Evolutionary conservation across 805 yeast genomes (phyloP), one percentile per base, ranked within the genome.

Genomic region (Saturnispora diversa): DNA sequence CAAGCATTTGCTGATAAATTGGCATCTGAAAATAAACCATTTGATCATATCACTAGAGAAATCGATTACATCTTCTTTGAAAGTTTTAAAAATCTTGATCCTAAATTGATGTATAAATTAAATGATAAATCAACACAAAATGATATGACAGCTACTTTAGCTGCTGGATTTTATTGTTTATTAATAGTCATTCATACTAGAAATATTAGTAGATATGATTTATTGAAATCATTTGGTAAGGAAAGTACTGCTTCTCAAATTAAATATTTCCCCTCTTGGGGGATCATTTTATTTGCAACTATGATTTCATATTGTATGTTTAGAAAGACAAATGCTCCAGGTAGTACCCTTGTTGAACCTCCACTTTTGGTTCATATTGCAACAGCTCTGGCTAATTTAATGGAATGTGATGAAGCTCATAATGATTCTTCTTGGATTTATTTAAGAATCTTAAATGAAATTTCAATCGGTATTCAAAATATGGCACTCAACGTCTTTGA

Each of bases 51-150:
- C 12, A 44, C 64, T 69, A 64, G 55, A 75, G 66, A 67, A 71
- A 68, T 84, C 52, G 92, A 83, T 56, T 70, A 75, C 73, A 67
- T 84, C 35, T 70, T 83, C 73, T 82, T 83, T 20, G 67, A 74
- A 38, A 83, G 90, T 90, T 77, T 80, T 62, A 70, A 74, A 41
- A 71, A 69, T 42, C 59, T 83, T 40, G 87, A 90, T 1, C 61
- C 69, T 2, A 69, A 68, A 42, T 62, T 83, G 44, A 74, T 72
- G 42, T 82, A 80, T 51, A 68, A 75, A n/a, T 65, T 79, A 34
- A 77, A 76, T 47, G 50, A 53, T 40, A 34, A 43, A 12, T 29
- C 35, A 10, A 59, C 67, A 4, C 55, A 66, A 21, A 65, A 64
- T 27, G 69, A 72, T 35, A 67, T 72, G 50, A 69, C 72, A 32